Conservation (phyloP, 495 filamentous ascomycete genomes). For the Neurospora discreta region DNA sequence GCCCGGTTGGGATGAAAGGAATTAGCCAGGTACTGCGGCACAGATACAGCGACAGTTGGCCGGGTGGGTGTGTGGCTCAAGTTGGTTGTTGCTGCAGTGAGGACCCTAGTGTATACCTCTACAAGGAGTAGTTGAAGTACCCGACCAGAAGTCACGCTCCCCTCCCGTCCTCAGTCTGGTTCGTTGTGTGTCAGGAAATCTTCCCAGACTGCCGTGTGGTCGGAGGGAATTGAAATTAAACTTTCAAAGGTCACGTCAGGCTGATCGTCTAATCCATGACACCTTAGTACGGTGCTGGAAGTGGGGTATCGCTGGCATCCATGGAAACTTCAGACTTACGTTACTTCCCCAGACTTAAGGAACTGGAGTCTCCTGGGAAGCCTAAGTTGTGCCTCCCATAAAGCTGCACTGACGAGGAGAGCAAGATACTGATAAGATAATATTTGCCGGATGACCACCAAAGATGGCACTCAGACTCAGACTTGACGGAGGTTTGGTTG, state of each 20-base stretch:
- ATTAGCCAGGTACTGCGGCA: not conserved
- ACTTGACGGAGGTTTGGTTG: not conserved
- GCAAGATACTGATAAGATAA: not conserved
- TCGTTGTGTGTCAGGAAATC: not conserved
- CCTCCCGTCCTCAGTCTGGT: no score
- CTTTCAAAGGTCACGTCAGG: not conserved
- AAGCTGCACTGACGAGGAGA: not conserved
- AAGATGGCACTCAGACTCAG: not conserved
- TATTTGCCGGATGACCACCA: not conserved
- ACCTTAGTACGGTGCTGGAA: not conserved
- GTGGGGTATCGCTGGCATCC: not conserved
- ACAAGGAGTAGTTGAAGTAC: not conserved
- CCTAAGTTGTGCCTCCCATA: not conserved
- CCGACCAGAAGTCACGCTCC: not conserved
- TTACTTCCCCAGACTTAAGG: not conserved
- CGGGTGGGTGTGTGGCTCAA: not conserved
- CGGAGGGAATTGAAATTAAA: not conserved
- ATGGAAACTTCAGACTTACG: not conserved
- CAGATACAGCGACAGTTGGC: not conserved
- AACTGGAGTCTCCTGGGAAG: not conserved
- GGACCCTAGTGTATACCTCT: not conserved
- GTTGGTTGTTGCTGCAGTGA: not conserved
- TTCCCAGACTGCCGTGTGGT: not conserved
- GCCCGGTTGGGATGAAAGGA: not conserved
- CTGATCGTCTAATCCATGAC: not conserved